Evolutionary conservation across 495 filamentous ascomycete genomes (phyloP).

Genomic region (Bacidia gigantensis): DNA sequence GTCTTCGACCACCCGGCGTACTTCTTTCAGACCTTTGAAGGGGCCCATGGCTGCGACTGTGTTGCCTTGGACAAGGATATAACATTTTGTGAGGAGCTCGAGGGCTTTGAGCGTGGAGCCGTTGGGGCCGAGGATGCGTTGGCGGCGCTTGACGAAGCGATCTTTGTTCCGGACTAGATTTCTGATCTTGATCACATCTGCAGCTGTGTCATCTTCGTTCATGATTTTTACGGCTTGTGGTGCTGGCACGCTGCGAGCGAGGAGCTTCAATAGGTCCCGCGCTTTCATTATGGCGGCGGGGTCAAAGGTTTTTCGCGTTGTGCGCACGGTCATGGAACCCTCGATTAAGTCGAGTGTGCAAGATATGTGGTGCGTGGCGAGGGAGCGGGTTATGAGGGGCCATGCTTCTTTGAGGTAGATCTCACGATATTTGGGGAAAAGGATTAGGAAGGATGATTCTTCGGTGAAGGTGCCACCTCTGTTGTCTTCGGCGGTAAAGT

Average conservation of each 20-base stretch:
- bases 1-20: conserved; percentile 79
- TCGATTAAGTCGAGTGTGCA: conserved; percentile 90
- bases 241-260: conserved; percentile 82
- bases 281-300: conserved; percentile 91
- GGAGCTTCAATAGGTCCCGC: conserved; percentile 82
- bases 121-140: conserved; percentile 76
- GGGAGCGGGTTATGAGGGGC: conserved; percentile 64
- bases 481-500: conserved; percentile 79
- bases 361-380: conserved; percentile 70
- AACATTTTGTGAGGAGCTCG: conserved; percentile 85
- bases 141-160: conserved; percentile 89
- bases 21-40: conserved; percentile 86
- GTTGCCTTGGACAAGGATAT: conserved; percentile 94
- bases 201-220: conserved; percentile 65
- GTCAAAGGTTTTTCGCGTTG: conserved; percentile 88
- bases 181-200: conserved; percentile 89
- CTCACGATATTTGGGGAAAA: conserved; percentile 98
- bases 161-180: conserved; percentile 89
- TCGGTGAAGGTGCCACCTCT: conserved; percentile 73
- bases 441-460: conserved; percentile 76
- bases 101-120: conserved; percentile 84
- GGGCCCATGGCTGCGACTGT: conserved; percentile 84
- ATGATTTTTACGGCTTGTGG: conserved; percentile 86
- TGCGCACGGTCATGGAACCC: conserved; percentile 90
- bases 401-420: conserved; percentile 84